Base-by-base conservation (phyloP, 2,329 filamentous ascomycete genomes). In the Xylariales sp. region DNA sequence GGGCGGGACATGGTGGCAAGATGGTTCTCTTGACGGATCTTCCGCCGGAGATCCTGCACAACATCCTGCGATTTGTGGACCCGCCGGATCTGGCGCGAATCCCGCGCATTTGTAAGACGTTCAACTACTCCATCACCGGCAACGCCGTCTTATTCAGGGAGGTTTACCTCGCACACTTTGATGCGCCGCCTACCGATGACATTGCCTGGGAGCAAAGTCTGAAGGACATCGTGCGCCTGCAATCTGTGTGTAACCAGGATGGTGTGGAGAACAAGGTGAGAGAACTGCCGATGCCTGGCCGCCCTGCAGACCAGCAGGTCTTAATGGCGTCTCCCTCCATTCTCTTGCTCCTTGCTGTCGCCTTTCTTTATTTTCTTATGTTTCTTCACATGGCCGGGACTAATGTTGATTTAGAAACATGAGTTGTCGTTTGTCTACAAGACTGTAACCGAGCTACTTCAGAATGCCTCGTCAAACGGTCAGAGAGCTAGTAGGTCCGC, bases 11-110 rank as follows among this genome's bases (percentile, higher is more conserved):
- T n/a, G n/a, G n/a, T n/a, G n/a, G n/a, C 16, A 55, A 39, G 28
- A 62, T 61, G 58, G 41, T 44, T 8, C 41, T 49, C 39, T 37
- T 70, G n/a, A 60, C 55, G 1, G 53, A 62, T 29, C 69, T 83
- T 16, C 79, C 81, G 7, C 66, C 73, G 6, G 83, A 87, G 63
- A 69, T 85, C 29, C 54, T 85, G 18, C 76, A 83, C 50, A 64
- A 72, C 50, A 76, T 86, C 46, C 64, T 87, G 44, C 59, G 56
- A 40, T 67, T 70, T 46, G 66, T 83, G 25, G 60, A 73, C 19
- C 76, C 78, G 2, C 55, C 59, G 28, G 81, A 85, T 44, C 60
- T 87, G 7, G 63, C 67, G 2, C 54, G 60, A 6, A 53, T 85
- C 30, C 66, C 70, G 25, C 59, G 56, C 41, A 71, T 72, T 32